phyloP scores from a whole-genome alignment of 257 asterid genomes.

The Nicotiana paniculata region DNA sequence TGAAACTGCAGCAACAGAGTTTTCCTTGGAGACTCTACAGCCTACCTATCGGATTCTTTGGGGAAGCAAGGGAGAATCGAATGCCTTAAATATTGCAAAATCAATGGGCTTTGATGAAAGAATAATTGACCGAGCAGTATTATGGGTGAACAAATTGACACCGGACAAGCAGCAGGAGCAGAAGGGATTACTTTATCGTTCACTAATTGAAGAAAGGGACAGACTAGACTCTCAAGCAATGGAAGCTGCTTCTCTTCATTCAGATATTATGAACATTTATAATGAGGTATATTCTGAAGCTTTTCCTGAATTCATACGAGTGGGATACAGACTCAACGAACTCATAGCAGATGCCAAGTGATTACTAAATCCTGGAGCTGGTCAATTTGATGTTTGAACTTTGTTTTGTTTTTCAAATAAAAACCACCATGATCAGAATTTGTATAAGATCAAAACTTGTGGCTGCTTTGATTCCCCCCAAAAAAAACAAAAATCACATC shows the following conservation, averaged over 20 bases:
- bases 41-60: conserved; percentile 86
- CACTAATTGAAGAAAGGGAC: conserved; percentile 69
- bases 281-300: conserved; percentile 47
- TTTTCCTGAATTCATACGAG: not conserved
- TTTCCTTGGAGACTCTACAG: conserved; percentile 65
- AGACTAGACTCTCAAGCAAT: conserved; percentile 61
- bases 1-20: conserved; percentile 98
- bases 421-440: not conserved
- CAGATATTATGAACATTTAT: conserved; percentile 52
- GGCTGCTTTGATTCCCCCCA: not conserved
- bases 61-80: conserved; percentile 91
- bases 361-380: not conserved
- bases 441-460: not conserved
- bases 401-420: not conserved
- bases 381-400: not conserved
- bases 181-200: conserved; percentile 60
- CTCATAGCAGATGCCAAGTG: not conserved
- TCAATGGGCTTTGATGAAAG: conserved; percentile 66
- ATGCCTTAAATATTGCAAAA: conserved; percentile 78
- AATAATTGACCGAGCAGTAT: conserved; percentile 53
- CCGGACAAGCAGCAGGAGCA: conserved; percentile 84
- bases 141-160: conserved; percentile 69
- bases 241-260: conserved; percentile 50
- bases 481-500: not conserved
- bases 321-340: not conserved